Conservation (phyloP, 352 stramenopile genomes). For the Blastocystis sp. region DNA sequence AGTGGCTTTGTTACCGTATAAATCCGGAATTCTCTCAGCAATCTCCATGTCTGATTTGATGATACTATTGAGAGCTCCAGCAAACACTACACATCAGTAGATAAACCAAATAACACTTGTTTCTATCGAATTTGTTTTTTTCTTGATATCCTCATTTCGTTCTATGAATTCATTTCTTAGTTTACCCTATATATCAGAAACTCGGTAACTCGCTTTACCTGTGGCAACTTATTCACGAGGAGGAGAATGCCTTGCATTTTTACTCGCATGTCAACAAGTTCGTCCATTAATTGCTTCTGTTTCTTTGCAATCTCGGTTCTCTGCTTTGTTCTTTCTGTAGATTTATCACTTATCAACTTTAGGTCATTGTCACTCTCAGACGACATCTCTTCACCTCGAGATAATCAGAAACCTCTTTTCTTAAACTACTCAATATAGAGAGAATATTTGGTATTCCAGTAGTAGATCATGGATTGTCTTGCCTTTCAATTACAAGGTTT, state of each 20-base stretch:
- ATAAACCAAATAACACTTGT: not conserved
- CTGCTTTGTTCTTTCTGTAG: conserved; percentile 26
- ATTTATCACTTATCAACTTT: conserved; percentile 1
- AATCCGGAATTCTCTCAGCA: not conserved
- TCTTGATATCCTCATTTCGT: not conserved
- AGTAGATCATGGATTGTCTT: not conserved
- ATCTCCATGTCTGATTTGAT: not conserved
- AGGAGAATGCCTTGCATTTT: conserved; percentile 49
- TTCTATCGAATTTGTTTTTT: not conserved
- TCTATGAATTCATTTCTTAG: not conserved
- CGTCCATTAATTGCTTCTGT: conserved; percentile 37
- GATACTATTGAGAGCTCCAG: not conserved
- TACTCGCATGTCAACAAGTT: conserved; percentile 18
- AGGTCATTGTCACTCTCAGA: not conserved
- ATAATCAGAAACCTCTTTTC: not conserved
- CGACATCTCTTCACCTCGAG: not conserved
- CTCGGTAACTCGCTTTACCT: not conserved
- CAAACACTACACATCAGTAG: not conserved
- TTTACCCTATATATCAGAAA: not conserved
- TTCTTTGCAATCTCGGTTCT: conserved; percentile 11
- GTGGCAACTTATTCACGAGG: conserved; percentile 8
- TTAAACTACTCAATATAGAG: not conserved
- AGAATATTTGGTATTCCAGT: not conserved
- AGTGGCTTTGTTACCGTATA: not conserved
- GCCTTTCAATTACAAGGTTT: not conserved